Evolutionary conservation across 2,329 filamentous ascomycete species (phyloP).

Genomic region (Sarocladium strictum): DNA sequence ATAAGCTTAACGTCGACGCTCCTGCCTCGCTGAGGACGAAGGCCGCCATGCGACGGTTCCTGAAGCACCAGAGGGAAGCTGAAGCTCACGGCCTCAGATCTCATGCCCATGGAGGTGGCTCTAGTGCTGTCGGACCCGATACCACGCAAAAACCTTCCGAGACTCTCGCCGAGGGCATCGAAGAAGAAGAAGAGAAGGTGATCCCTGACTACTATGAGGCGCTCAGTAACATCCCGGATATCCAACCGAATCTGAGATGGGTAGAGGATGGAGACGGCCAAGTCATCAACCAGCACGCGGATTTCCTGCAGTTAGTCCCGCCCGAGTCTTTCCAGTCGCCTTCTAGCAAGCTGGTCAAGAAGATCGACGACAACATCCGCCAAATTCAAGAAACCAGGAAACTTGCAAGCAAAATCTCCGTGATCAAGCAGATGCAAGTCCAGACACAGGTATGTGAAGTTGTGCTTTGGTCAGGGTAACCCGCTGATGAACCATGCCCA

Average conservation of each 20-base stretch:
- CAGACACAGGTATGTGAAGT: slow-evolving; percentile 71
- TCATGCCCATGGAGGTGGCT: slow-evolving; percentile 30
- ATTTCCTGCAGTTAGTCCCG: slow-evolving; percentile 73
- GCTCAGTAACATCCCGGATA: slow-evolving; percentile 77
- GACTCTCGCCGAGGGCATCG: slow-evolving; percentile 90
- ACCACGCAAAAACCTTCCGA: slow-evolving; percentile 50
- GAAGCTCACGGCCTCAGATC: slow-evolving; percentile 41
- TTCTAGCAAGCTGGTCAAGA: slow-evolving; percentile 65
- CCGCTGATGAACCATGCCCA: slow-evolving; percentile 25
- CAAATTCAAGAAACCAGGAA: slow-evolving; percentile 97
- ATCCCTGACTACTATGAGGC: slow-evolving; percentile 94
- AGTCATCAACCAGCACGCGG: slow-evolving; percentile 80
- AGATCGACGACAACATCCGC: slow-evolving; percentile 83
- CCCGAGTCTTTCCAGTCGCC: slow-evolving; percentile 70
- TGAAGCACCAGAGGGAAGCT: slow-evolving; percentile 70
- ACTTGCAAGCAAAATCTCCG: slow-evolving; percentile 89
- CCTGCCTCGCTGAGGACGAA: slow-evolving; percentile 81
- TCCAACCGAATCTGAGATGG: slow-evolving; percentile 76
- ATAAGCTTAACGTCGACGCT: slow-evolving; percentile 79
- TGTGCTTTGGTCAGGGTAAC: background rate
- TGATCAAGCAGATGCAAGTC: slow-evolving; percentile 99
- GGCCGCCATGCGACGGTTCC: slow-evolving; percentile 82
- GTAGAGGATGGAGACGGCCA: slow-evolving; percentile 83
- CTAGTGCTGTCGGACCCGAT: slow-evolving; percentile 37
- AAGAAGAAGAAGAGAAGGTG: slow-evolving; percentile 76